phyloP scores from a whole-genome alignment of 768 basidiomycete species.

The Phylloporus sp. region DNA sequence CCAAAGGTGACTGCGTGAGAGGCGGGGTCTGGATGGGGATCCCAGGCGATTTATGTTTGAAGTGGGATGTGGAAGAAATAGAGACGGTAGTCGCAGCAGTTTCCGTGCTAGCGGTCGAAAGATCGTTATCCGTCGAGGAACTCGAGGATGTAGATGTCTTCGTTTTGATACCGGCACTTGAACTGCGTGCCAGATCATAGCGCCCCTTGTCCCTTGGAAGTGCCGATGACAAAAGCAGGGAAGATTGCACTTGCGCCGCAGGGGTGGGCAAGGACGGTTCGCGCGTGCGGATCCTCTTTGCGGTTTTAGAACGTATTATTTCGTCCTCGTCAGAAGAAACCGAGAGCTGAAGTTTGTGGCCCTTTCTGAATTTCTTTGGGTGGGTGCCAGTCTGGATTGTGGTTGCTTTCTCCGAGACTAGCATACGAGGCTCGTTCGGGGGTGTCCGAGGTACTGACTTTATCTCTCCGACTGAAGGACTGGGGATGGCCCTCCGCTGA shows the following conservation, averaged over 20 bases:
- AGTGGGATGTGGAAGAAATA: conserved; percentile 10
- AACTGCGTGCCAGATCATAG: conserved; percentile 17
- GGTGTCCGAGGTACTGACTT: conserved; percentile 23
- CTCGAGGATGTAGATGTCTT: conserved; percentile 26
- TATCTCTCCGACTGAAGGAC: conserved; percentile 1
- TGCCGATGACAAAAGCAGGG: conserved; percentile 21
- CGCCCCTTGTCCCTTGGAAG: conserved; percentile 10
- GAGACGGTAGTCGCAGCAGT: conserved; percentile 29
- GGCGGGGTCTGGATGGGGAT: conserved; percentile 21
- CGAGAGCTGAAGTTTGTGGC: conserved; percentile 38
- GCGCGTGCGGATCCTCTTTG: conserved; percentile 53
- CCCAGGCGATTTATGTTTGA: conserved; percentile 22
- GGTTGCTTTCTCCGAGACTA: conserved; percentile 17
- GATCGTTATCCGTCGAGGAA: conserved; percentile 31
- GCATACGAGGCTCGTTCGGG: conserved; percentile 11
- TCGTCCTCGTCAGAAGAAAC: conserved; percentile 77
- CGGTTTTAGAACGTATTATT: conserved; percentile 50
- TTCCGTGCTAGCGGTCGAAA: conserved; percentile 30
- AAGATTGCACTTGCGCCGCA: conserved; percentile 17
- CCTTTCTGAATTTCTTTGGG: conserved; percentile 29
- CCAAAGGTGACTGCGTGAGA: conserved; percentile 11
- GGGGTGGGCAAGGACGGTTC: conserved; percentile 32
- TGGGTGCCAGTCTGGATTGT: conserved; percentile 11
- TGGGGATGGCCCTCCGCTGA: conserved; percentile 4
- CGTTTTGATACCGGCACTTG: conserved; percentile 15